Base-by-base conservation (phyloP, 2,329 filamentous ascomycete species). In the Cercospora sp. region DNA sequence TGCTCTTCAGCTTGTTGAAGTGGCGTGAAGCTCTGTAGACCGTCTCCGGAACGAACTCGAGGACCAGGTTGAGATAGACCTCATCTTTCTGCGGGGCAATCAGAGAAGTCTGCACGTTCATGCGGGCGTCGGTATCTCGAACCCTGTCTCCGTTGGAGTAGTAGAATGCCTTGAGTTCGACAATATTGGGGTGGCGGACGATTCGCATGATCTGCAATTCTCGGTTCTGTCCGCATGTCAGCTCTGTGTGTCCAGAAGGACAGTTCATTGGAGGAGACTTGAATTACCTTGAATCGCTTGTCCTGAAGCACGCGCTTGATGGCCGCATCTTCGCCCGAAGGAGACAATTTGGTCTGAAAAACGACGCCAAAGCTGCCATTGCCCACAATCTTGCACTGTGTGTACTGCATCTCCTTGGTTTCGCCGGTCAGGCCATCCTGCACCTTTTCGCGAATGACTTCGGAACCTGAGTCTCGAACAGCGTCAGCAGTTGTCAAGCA, bases 1-100 rank as follows among this genome's bases (percentile, higher is more conserved):
- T 97, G 6, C 94, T 97, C 89, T 98, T 99, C 90, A 98, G 91
- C 86, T 99, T 99, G 87, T 96, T 98, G 87, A 99, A 99, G 84
- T 97, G 98, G 77, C 95, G 90, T 72, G 95, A 98, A 53, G 95
- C 95, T 78, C 95, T 90, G 82, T 99, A 99, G 62, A 99, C 95
- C 12, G 95, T 99, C 84, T 99, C 95, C 61, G 95, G 95, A 60
- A 99, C 95, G 77, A 93, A 99, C 80, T 99, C 95, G 80, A 98
- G 93, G 63, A 99, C 94, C 69, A 99, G 87, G 79, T 99, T 99
- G 74, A 99, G 90, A 81, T 98, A 99, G 42, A 99, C 95, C 83
- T 99, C 95, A 81, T 99, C 95, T 85, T 97, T 79, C 78, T 80
- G 74, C 71, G 74, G 74, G 69, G 74, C 75, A 67, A 78, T 78